Conservation (phyloP, 495 filamentous ascomycete species). For the Aspergillus nidulans region DNA sequence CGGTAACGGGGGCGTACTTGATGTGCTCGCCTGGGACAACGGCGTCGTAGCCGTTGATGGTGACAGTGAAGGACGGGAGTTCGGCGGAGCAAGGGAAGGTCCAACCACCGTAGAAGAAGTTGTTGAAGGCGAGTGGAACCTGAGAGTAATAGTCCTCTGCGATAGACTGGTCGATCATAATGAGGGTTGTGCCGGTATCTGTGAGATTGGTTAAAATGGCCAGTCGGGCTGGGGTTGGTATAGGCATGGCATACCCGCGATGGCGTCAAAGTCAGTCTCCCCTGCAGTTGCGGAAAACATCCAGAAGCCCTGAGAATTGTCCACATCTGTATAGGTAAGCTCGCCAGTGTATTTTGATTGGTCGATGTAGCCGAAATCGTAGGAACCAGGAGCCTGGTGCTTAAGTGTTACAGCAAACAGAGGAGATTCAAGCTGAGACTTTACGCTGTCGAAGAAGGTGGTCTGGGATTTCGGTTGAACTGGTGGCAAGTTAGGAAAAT, state of each 20-base stretch:
- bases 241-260: slow-evolving; percentile 28
- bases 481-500: background rate
- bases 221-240: background rate
- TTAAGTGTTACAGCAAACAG: slow-evolving; percentile 68
- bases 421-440: slow-evolving; percentile 49
- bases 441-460: slow-evolving; percentile 74
- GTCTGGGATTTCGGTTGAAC: slow-evolving; percentile 55
- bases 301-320: slow-evolving; percentile 65
- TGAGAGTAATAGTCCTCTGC: slow-evolving; percentile 61
- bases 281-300: slow-evolving; percentile 53
- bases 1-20: slow-evolving; percentile 39
- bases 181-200: slow-evolving; percentile 70
- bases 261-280: slow-evolving; percentile 24
- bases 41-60: slow-evolving; percentile 44
- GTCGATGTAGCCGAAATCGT: slow-evolving; percentile 76
- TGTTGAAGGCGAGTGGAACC: slow-evolving; percentile 48
- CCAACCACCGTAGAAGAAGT: slow-evolving; percentile 54
- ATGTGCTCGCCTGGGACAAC: slow-evolving; percentile 42
- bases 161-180: slow-evolving; percentile 54
- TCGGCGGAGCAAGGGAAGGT: slow-evolving; percentile 59
- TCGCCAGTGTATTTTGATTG: slow-evolving; percentile 55
- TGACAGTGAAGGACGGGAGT: slow-evolving; percentile 60
- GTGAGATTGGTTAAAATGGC: background rate
- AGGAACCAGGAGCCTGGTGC: slow-evolving; percentile 57
- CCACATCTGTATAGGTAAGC: slow-evolving; percentile 58